phyloP scores from a whole-genome alignment of 768 basidiomycete species.

The Boletus tomentosulus region DNA sequence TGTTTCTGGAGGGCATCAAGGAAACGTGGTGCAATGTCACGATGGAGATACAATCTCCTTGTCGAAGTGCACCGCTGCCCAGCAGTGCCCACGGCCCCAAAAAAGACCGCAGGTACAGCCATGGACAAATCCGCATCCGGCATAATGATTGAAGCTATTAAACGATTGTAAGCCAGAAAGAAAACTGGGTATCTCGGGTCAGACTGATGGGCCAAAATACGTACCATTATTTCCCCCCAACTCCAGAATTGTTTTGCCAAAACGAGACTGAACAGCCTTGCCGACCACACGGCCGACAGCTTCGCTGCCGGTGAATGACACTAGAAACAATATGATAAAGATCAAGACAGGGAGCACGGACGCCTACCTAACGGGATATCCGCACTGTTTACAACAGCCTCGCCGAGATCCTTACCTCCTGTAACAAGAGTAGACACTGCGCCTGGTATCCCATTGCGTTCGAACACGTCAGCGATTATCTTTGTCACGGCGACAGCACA shows the following conservation, averaged over 20 bases:
- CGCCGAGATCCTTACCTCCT: slow-evolving; percentile 79
- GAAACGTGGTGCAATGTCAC: slow-evolving; percentile 70
- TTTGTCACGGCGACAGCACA: slow-evolving; percentile 89
- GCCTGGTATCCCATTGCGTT: slow-evolving; percentile 78
- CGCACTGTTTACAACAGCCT: slow-evolving; percentile 66
- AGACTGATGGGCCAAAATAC: slow-evolving; percentile 20
- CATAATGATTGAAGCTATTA: slow-evolving; percentile 83
- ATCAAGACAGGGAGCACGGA: slow-evolving; percentile 2
- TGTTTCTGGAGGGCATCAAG: slow-evolving; percentile 67
- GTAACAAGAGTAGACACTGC: slow-evolving; percentile 80
- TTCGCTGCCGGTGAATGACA: slow-evolving; percentile 96
- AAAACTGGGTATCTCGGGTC: slow-evolving; percentile 16
- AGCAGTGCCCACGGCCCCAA: slow-evolving; percentile 86
- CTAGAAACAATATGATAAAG: slow-evolving; percentile 35
- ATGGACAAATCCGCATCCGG: slow-evolving; percentile 89
- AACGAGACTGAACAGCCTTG: slow-evolving; percentile 79
- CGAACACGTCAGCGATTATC: slow-evolving; percentile 77
- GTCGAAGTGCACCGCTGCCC: slow-evolving; percentile 86
- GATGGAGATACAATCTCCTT: slow-evolving; percentile 85
- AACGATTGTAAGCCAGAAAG: slow-evolving; percentile 11
- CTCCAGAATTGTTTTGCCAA: slow-evolving; percentile 88
- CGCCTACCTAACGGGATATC: slow-evolving; percentile 73
- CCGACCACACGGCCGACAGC: slow-evolving; percentile 83
- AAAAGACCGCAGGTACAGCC: slow-evolving; percentile 87
- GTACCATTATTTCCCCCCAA: slow-evolving; percentile 94